Evolutionary conservation across 2,329 filamentous ascomycete species (phyloP).

Genomic region (Aspergillus sp.): DNA sequence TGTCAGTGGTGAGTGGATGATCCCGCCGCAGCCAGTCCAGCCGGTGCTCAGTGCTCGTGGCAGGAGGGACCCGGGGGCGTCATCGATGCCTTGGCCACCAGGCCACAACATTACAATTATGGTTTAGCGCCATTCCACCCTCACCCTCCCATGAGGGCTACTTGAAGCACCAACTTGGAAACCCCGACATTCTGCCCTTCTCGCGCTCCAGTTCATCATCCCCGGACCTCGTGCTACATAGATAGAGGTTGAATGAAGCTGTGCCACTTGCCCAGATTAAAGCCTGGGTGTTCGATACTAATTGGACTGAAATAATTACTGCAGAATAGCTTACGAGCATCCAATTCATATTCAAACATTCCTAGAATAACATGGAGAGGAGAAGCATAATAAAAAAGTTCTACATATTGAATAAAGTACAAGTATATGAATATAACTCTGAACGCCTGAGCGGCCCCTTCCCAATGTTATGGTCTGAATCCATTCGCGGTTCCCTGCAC

Average conservation of each 20-base stretch:
- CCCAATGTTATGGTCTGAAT: slow-evolving; percentile 24
- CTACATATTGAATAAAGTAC: slow-evolving; percentile 34
- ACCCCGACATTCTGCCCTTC: no score
- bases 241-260: no score
- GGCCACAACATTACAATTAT: slow-evolving; percentile 2
- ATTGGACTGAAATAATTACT: not conserved
- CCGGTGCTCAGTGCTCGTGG: not conserved
- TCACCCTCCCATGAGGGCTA: no score
- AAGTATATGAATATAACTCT: slow-evolving; percentile 37
- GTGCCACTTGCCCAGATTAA: no score
- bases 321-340: slow-evolving; percentile 9
- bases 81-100: slow-evolving; percentile 18
- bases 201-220: no score
- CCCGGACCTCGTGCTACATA: no score
- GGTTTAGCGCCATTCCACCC: not conserved
- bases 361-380: slow-evolving; percentile 23
- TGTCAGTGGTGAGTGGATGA: slow-evolving; percentile 3
- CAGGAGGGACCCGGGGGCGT: not conserved
- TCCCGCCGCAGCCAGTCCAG: not conserved
- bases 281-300: no score
- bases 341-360: slow-evolving; percentile 21
- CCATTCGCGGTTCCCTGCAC: slow-evolving; percentile 36
- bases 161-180: no score
- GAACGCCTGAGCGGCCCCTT: slow-evolving; percentile 32
- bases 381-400: slow-evolving; percentile 26